These are phyloP conservation scores for Diphasiastrum complanatum DNA, from an alignment of 83 land plant genomes.

Conservation along the genomic window DNA sequence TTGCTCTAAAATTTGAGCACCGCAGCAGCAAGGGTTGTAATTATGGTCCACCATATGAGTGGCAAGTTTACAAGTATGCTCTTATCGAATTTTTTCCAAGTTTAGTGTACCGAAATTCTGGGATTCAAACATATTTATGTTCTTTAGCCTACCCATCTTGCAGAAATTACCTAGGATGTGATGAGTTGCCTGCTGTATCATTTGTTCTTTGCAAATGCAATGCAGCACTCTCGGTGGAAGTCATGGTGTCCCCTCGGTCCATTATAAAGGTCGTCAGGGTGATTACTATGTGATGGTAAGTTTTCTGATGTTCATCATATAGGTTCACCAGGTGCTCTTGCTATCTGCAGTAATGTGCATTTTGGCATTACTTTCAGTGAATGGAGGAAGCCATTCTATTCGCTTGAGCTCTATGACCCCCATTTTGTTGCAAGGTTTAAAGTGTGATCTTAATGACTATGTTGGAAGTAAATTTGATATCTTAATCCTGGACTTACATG, in stretches of 20 bases:
- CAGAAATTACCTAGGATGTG: background rate
- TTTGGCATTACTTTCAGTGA: background rate
- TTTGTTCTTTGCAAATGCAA: background rate
- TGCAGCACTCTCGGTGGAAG: conserved; percentile 65
- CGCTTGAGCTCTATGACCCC: background rate
- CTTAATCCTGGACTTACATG: background rate
- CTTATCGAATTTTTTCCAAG: no score
- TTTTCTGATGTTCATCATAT: background rate
- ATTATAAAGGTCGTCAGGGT: conserved; percentile 73
- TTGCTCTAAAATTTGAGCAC: conserved; percentile 18
- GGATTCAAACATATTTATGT: background rate
- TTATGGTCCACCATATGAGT: conserved; percentile 10
- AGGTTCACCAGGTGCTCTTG: no score
- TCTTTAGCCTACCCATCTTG: background rate
- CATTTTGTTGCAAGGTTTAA: background rate
- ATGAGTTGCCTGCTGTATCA: background rate
- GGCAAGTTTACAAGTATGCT: conserved; percentile 17
- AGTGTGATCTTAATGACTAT: background rate
- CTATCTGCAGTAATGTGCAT: background rate
- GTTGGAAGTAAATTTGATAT: background rate
- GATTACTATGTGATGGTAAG: conserved; percentile 79
- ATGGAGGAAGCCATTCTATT: background rate
- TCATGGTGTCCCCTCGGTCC: conserved; percentile 75
- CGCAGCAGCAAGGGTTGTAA: conserved; percentile 9
- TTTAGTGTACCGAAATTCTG: background rate